These are phyloP conservation scores for Fibroporia radiculosa DNA, from an alignment of 768 basidiomycete species.

Conservation along the genomic window DNA sequence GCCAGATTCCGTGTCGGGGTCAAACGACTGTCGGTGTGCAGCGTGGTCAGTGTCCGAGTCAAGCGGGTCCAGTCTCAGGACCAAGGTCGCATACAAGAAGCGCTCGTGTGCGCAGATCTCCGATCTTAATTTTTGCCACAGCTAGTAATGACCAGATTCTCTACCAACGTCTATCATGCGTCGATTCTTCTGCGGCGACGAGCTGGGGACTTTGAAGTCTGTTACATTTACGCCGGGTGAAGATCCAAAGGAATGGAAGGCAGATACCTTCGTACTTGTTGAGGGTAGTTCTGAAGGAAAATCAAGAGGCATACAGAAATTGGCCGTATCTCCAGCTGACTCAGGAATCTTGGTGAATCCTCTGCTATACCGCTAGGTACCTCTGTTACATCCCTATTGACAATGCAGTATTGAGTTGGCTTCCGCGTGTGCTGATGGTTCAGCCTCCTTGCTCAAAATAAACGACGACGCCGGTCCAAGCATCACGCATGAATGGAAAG, in stretches of 20 bases:
- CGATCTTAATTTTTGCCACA: too few species aligned
- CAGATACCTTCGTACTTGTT: conserved; percentile 14
- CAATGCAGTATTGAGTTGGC: too few species aligned
- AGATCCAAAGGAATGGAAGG: conserved; percentile 26
- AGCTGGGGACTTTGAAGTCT: conserved; percentile 68
- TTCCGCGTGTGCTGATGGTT: conserved; percentile 57
- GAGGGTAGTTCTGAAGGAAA: conserved; percentile 25
- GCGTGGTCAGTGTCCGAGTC: too few species aligned
- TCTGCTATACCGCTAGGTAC: too few species aligned
- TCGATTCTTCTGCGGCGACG: conserved; percentile 70
- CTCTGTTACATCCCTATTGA: too few species aligned
- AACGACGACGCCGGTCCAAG: conserved; percentile 33
- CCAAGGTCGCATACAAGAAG: too few species aligned
- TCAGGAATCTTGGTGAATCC: conserved; percentile 15
- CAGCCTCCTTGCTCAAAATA: conserved; percentile 34
- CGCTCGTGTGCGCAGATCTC: too few species aligned
- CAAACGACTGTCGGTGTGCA: too few species aligned
- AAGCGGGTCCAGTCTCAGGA: too few species aligned
- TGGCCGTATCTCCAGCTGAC: conserved; percentile 20
- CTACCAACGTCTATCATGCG: conserved; percentile 43
- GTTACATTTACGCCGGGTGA: conserved; percentile 33
- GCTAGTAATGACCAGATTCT: too few species aligned
- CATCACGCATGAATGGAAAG: conserved; percentile 49
- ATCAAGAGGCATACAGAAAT: conserved; percentile 30
- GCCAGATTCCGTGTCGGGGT: background rate